Conservation (phyloP, 2,329 filamentous ascomycete species). For the Furcasterigmium furcatum region DNA sequence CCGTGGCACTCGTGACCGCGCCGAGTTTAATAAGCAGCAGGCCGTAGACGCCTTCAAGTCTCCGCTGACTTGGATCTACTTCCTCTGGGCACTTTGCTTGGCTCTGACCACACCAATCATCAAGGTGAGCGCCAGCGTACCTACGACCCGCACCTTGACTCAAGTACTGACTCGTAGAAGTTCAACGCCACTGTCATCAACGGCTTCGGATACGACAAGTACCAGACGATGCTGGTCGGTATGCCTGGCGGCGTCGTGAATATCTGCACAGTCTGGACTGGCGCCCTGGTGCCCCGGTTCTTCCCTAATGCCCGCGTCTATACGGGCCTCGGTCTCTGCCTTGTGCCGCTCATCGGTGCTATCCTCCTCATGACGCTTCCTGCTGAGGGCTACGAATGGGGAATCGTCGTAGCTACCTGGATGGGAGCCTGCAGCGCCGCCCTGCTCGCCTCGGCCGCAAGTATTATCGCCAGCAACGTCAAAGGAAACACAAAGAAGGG, state of each 20-base stretch:
- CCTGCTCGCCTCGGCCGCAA: constrained; percentile 12
- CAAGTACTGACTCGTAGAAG: too few relatives aligned
- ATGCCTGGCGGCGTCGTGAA: constrained; percentile 6
- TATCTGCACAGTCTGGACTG: constrained; percentile 5
- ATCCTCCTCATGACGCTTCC: constrained; percentile 13
- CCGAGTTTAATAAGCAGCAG: constrained; percentile 12
- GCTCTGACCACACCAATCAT: constrained; percentile 16
- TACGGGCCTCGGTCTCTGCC: constrained; percentile 3
- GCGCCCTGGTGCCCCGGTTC: constrained; percentile 11
- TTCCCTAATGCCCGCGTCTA: constrained; percentile 20
- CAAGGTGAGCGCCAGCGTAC: too few relatives aligned
- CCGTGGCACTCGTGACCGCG: constrained; percentile 9
- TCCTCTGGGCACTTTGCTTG: constrained; percentile 15
- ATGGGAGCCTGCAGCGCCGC: constrained; percentile 13
- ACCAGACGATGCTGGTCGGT: constrained; percentile 11
- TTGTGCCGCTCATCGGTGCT: constrained; percentile 6
- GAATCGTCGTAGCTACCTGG: constrained; percentile 19
- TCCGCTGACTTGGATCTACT: constrained; percentile 10
- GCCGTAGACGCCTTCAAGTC: constrained; percentile 12
- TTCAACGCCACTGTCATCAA: constrained; percentile 11
- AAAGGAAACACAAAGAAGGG: constrained; percentile 24
- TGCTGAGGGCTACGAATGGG: constrained; percentile 12
- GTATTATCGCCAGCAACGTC: constrained; percentile 20
- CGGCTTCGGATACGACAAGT: constrained; percentile 10
- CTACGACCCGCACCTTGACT: too few relatives aligned